These are phyloP conservation scores for Pseudozyma hubeiensis DNA, from an alignment of 1,284 basidiomycete species.

Conservation along the genomic window DNA sequence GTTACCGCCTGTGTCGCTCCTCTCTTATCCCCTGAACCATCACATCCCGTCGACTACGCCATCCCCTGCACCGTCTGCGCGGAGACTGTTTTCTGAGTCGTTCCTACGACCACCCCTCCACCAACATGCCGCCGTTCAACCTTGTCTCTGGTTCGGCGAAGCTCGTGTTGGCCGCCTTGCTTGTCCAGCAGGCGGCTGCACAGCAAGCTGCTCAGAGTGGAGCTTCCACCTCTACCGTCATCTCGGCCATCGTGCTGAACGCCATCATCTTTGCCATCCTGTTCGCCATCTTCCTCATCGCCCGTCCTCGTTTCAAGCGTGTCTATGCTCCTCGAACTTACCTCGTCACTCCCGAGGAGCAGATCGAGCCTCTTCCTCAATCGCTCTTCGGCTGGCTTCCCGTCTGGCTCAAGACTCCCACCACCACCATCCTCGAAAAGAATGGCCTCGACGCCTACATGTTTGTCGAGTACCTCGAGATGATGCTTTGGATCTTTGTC, in stretches of 20 bases:
- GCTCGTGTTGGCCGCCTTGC: slow-evolving; percentile 31
- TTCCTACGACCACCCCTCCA: slow-evolving; percentile 9
- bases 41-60: not conserved
- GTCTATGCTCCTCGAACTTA: slow-evolving; percentile 70
- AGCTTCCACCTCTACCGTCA: slow-evolving; percentile 63
- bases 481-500: slow-evolving; percentile 80
- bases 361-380: slow-evolving; percentile 66
- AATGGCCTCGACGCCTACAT: slow-evolving; percentile 96
- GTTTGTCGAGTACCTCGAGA: slow-evolving; percentile 86
- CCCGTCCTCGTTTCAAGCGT: slow-evolving; percentile 68
- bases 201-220: slow-evolving; percentile 20
- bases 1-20: too few species aligned
- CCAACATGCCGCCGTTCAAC: slow-evolving; percentile 45
- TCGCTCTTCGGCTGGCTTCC: slow-evolving; percentile 69
- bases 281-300: slow-evolving; percentile 66
- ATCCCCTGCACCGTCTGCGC: not conserved
- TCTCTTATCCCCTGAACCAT: not conserved
- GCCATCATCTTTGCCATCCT: slow-evolving; percentile 63
- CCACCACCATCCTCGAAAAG: slow-evolving; percentile 68
- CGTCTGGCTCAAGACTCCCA: slow-evolving; percentile 65
- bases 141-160: slow-evolving; percentile 36
- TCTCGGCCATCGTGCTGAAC: slow-evolving; percentile 67
- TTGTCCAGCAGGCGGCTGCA: slow-evolving; percentile 34
- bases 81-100: slow-evolving; percentile 14
- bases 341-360: slow-evolving; percentile 63